Percentiles rank a stretch among this genome's conserved stretches.
Evolutionary conservation across 495 filamentous ascomycete species (phyloP).

Genomic region (Penicillium waksmanii): DNA sequence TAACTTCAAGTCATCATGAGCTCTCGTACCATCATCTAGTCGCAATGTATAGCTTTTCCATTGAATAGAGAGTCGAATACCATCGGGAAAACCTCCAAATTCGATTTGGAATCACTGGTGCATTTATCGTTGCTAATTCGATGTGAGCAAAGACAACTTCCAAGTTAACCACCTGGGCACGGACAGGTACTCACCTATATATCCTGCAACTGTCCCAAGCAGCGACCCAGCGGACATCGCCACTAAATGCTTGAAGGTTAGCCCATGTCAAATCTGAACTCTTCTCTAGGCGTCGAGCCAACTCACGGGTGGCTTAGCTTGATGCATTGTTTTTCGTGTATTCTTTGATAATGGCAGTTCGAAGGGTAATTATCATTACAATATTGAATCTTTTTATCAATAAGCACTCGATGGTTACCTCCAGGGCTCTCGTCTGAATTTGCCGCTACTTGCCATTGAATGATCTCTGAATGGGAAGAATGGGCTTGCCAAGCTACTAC

Average conservation of each 20-base stretch:
- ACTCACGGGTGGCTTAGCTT: constrained; percentile 8
- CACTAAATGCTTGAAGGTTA: not conserved
- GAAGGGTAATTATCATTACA: not conserved
- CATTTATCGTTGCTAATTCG: not conserved
- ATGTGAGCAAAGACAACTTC: not conserved
- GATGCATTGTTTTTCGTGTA: constrained; percentile 1
- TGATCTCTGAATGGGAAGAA: constrained; percentile 1
- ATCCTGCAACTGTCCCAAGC: constrained; percentile 3
- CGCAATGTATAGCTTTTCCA: constrained; percentile 5
- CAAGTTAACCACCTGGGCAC: not conserved
- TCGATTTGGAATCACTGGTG: not conserved
- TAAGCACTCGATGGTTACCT: not conserved
- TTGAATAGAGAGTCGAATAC: constrained; percentile 9
- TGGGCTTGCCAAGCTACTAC: not conserved
- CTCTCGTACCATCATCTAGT: not conserved
- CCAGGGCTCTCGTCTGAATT: no score
- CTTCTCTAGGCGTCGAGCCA: not conserved
- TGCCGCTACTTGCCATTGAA: not conserved
- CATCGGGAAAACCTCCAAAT: not conserved
- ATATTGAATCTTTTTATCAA: constrained; percentile 4
- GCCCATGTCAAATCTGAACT: not conserved
- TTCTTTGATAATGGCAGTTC: constrained; percentile 6
- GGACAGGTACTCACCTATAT: not conserved
- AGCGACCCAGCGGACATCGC: constrained; percentile 5
- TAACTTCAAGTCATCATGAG: not conserved